Evolutionary conservation across 2,329 filamentous ascomycete species (phyloP), one percentile per base, ranked within the genome.

Genomic region (Geosmithia morbida): DNA sequence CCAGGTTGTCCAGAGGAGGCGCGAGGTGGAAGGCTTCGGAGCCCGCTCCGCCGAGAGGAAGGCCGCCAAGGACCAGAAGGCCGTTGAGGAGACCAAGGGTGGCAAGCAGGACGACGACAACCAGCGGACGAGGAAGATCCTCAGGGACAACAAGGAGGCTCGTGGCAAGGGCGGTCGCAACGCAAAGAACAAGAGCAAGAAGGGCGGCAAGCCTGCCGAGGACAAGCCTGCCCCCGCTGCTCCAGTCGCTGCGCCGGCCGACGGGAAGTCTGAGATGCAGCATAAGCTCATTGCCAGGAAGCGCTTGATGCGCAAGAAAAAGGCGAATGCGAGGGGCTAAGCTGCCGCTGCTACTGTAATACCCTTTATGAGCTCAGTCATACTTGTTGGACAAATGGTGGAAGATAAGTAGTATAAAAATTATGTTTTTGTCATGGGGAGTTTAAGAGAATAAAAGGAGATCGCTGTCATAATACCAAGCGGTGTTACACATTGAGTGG

Each of bases 271-370:
- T n/a, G 65, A 59, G 2, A 62, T 76, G 57, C 66, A 75, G 57
- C 85, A 87, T 57, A 82, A 81, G 58, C 85, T 96, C 58, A 94
- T 95, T 62, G 82, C 80, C 45, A 82, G 86, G 63, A 96, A 94
- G 70, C 75, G 87, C 52, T 77, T 84, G 68, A 76, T 83, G 70
- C 78, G 87, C 50, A 83, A 83, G 64, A 84, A 82, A 66, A 79
- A 79, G 67, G 65, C 67, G 6, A 55, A 61, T 16, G 52, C 57
- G 11, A 64, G 67, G 45, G 59, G 58, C 30, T 61, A 58, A 20
- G 20, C 26, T 22, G 42, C 33, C 13, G 33, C 3, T 37, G 33
- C 33, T 37, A 37, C 33, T 16, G 11, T 37, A 7, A 37, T 37
- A 37, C 33, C 33, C 33, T 37, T 37, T 37, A 37, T 11, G 33